Evolutionary conservation across 1,284 basidiomycete species (phyloP), one percentile per base, ranked within the genome.

Genomic region (Xanthoconium separans): DNA sequence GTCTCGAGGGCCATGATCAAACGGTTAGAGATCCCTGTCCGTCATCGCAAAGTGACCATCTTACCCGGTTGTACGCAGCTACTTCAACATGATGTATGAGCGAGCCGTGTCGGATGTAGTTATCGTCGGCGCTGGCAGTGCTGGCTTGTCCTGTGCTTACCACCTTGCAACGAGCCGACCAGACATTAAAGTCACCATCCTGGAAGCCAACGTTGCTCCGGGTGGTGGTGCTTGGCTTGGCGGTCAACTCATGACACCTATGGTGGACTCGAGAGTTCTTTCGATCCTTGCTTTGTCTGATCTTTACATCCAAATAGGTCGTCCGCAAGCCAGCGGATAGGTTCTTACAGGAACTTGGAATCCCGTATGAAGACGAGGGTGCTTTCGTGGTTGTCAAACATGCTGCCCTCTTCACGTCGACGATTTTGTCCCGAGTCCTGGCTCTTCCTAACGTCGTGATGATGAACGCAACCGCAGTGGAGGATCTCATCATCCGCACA

Each of bases 161-260:
- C 81, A 83, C 56, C 79, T 92, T 47, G 84, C 79, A 15, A 86
- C 75, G 54, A 77, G 70, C 51, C 82, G 87, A 13, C 90, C 91
- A 13, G 87, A 93, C 73, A 72, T 91, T 54, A 87, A 85, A 61
- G 78, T 93, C 63, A 91, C 91, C 24, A 90, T 93, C 65, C 74
- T 93, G 60, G 91, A 93, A 72, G 89, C 91, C 11, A 84, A 81
- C 59, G 91, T 93, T 24, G 85, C 90, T 1, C 91, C 91, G n/a
- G 87, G 89, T 46, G 86, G 85, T 55, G 85, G 88, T 47, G 87
- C 86, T 20, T 90, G 89, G 88, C 79, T 90, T 44, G 87, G 89
- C 36, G 91, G 90, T 2, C 90, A 93, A 72, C 75, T 93, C 49
- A 91, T 93, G 89, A 84, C 83, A 2, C 84, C 89, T 0, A 93